phyloP scores from a whole-genome alignment of 345 rosid genomes.

The Sonneratia caseolaris region DNA sequence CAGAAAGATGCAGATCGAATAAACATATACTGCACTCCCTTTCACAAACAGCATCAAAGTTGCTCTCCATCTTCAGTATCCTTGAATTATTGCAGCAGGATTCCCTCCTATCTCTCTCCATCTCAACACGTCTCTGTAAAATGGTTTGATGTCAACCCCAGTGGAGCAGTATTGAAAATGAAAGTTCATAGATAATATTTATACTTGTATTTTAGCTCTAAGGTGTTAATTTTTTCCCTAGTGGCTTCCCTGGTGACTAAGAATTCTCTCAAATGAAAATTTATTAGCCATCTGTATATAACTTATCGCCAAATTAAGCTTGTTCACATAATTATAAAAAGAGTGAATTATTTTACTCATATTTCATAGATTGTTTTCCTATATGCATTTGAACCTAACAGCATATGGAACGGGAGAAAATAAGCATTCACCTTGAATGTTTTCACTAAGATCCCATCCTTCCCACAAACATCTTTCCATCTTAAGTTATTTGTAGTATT shows the following conservation, averaged over 20 bases:
- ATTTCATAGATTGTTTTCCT: not conserved
- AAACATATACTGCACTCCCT: constrained; percentile 85
- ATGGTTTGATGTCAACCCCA: constrained; percentile 11
- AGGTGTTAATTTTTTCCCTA: not conserved
- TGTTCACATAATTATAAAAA: not conserved
- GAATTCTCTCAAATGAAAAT: not conserved
- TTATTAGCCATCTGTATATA: not conserved
- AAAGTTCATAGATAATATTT: not conserved
- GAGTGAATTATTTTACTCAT: not conserved
- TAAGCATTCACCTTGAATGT: constrained; percentile 61
- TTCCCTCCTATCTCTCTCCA: constrained; percentile 61
- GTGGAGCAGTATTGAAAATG: not conserved
- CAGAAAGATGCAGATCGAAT: constrained; percentile 94
- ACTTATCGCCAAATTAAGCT: not conserved
- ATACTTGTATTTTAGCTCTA: not conserved
- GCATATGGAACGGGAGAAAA: not conserved
- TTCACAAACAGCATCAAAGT: constrained; percentile 80
- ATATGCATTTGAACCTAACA: not conserved
- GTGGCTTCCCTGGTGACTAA: not conserved
- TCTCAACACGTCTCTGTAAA: constrained; percentile 65
- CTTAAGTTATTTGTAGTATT: constrained; percentile 61
- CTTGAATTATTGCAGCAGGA: constrained; percentile 46
- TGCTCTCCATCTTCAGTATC: constrained; percentile 76
- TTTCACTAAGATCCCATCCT: constrained; percentile 72
- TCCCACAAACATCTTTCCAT: constrained; percentile 81